Base-by-base conservation (phyloP, 2,329 filamentous ascomycete genomes). In the Penicillium sp. region DNA sequence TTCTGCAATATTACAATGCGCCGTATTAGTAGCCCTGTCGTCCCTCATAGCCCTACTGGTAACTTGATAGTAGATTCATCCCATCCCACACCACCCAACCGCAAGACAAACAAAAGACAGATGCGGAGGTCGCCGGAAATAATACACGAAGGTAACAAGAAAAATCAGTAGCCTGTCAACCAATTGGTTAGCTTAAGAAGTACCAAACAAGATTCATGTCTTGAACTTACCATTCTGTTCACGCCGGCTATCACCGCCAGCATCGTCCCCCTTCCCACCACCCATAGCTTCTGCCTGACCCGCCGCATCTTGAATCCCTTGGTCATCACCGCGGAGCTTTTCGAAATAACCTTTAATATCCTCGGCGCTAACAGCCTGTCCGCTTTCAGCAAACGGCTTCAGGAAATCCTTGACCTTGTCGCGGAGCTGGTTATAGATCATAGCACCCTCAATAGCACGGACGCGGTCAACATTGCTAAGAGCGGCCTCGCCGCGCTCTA, bases 341-440 rank as follows among this genome's bases (percentile, higher is more conserved):
- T 93, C 93, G 80, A 99, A 99, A 70, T 97, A 96, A 2, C 84
- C 84, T 73, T 97, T 99, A 73, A 99, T 94, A 73, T 97, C 92
- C 68, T 99, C 94, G 1, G 93, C 93, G 1, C 91, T 87, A 18
- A 99, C 92, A 0, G 90, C 86, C 71, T 89, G 79, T 1, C 93
- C 93, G 56, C 88, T 95, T 68, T 97, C 91, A 0, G 94, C 94
- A 69, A 96, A 99, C 36, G 95, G 89, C 73, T 92, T 86, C 65
- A 99, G 84, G 70, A 99, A 97, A 0, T 87, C 87, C 78, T 93
- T 96, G n/a, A 99, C 85, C 68, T 93, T 92, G 67, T 97, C 92
- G 68, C 95, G 94, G 54, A 99, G 82, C 65, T 96, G 89, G 65
- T 97, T 97, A 74, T 97, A 99, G 0, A 92, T 93, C 91, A 97